Evolutionary conservation across 2,329 filamentous ascomycete genomes (phyloP).

Genomic region (Esteya vermicola): DNA sequence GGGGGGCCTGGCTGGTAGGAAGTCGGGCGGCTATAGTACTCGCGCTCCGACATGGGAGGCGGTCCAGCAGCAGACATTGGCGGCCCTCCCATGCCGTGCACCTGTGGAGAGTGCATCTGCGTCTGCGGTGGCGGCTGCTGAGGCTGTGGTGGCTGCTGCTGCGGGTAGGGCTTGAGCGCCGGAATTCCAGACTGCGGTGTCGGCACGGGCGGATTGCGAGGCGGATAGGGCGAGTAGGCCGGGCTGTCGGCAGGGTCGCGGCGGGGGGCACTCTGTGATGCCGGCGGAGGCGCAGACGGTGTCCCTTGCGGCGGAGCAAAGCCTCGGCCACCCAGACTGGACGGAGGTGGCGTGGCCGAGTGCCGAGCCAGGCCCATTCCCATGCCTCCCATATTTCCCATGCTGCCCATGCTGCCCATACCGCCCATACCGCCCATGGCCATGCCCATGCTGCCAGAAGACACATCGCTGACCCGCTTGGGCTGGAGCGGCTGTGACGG

Average conservation of each 20-base stretch:
- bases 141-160: background rate
- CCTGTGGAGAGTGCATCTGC: conserved; percentile 35
- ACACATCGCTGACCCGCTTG: conserved; percentile 36
- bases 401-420: background rate
- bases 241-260: conserved; percentile 21
- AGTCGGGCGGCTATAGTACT: conserved; percentile 32
- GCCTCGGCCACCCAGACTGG: conserved; percentile 1
- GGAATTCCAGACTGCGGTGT: conserved; percentile 31
- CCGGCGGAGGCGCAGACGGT: conserved; percentile 33
- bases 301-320: conserved; percentile 23
- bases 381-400: no score
- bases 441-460: conserved; percentile 9
- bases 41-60: conserved; percentile 18
- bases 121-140: conserved; percentile 11
- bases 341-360: conserved; percentile 5
- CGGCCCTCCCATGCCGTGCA: conserved; percentile 25
- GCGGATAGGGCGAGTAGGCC: conserved; percentile 31
- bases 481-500: conserved; percentile 14
- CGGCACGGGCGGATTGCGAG: conserved; percentile 18
- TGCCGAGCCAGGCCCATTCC: no score
- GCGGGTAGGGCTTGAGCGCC: conserved; percentile 32
- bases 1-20: conserved; percentile 14
- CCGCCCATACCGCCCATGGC: background rate
- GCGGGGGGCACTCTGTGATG: conserved; percentile 32
- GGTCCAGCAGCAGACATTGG: conserved; percentile 20